Evolutionary conservation across 768 basidiomycete genomes (phyloP), one percentile per base, ranked within the genome.

Genomic region (Guyanaporus albipodus): DNA sequence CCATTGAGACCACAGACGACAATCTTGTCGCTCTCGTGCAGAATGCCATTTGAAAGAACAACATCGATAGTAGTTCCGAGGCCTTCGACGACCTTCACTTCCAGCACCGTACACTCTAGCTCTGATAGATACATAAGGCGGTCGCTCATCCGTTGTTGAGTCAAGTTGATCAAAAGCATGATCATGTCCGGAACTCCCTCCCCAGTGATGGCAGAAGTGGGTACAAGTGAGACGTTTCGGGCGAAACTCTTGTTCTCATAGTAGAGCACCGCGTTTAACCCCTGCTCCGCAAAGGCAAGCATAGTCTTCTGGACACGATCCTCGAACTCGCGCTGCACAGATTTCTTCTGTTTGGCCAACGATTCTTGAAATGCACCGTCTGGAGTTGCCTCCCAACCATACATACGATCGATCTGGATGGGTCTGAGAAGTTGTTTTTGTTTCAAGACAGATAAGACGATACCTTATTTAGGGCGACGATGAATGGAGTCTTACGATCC

Each of bases 101-200:
- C 96, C 48, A 99, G 80, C 10, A 99, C 91, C 6, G 96, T 99
- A 67, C 95, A 97, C 70, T 97, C 93, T 35, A 98, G 76, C 62
- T 96, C 93, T 24, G 92, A 90, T 49, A 98, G 78, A 70, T 98
- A 99, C 96, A 98, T 99, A 51, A 99, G 77, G 34, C 87, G 80
- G 66, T 94, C 90, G 66, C 87, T 92, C 95, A 98, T 96, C 49
- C 96, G 83, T 70, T 96, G 87, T 67, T 98, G 95, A 14, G 95
- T 98, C 44, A 98, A 78, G 67, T 96, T 94, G 70, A 97, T 82
- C 62, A 99, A 83, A 22, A 99, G 77, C 90, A 94, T 91, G 71
- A 99, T 92, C 95, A 99, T 95, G 72, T 98, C 96, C 23, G 96
- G 96, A 10, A 99, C 78, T 66, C 96, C 96, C 70, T 99, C 96